These are phyloP conservation scores for Lepiota subincarnata DNA, from an alignment of 768 basidiomycete species.

Conservation along the genomic window DNA sequence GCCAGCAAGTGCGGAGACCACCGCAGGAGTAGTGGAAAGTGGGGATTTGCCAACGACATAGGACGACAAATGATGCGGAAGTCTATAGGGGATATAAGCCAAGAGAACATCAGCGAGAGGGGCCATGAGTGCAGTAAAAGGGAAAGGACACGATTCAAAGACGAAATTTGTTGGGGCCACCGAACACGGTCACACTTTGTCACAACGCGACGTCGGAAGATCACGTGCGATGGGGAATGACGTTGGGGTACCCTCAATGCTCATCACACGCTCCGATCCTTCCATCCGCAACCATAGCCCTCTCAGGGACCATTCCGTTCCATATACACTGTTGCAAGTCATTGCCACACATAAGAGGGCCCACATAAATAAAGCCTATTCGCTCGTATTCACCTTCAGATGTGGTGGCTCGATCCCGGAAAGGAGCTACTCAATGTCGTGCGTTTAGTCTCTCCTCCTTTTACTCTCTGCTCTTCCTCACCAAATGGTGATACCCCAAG, in stretches of 20 bases:
- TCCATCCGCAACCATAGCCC: background rate
- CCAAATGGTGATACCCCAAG: slow-evolving; percentile 25
- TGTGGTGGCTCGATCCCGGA: slow-evolving; percentile 89
- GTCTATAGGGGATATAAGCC: slow-evolving; percentile 48
- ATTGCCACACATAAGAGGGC: background rate
- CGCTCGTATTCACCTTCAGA: slow-evolving; percentile 19
- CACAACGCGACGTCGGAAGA: slow-evolving; percentile 4
- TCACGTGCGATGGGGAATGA: slow-evolving; percentile 12
- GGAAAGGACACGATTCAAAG: slow-evolving; percentile 19
- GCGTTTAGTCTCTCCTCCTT: slow-evolving; percentile 21
- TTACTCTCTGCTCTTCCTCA: background rate
- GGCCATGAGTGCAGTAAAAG: slow-evolving; percentile 47
- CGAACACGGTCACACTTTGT: slow-evolving; percentile 18
- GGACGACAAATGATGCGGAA: slow-evolving; percentile 52
- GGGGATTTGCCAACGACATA: slow-evolving; percentile 79
- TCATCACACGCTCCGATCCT: background rate
- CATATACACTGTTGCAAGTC: background rate
- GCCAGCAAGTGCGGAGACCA: slow-evolving; percentile 61
- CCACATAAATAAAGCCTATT: background rate
- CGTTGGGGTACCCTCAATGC: slow-evolving; percentile 11
- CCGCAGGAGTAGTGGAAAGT: slow-evolving; percentile 75
- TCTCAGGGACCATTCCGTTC: no score
- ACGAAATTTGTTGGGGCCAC: slow-evolving; percentile 27
- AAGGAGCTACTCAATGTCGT: slow-evolving; percentile 83
- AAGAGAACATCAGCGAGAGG: slow-evolving; percentile 72